Percentiles rank a stretch among this genome's conserved stretches.
Evolutionary conservation across 2,329 filamentous ascomycete genomes (phyloP).

Genomic region (Alternaria dauci): DNA sequence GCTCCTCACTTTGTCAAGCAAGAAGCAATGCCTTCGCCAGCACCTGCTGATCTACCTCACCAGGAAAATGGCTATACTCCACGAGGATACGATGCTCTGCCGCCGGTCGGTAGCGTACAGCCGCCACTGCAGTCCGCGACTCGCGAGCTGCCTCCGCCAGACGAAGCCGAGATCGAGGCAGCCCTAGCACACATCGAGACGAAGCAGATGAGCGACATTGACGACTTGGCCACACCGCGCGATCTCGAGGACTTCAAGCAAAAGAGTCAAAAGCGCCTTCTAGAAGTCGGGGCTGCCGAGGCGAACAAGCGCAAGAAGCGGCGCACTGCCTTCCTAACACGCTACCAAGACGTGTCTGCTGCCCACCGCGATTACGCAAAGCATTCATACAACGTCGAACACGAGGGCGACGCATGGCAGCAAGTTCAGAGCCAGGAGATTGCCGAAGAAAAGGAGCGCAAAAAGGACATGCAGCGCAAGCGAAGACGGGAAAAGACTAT

Average conservation of each 20-base stretch:
- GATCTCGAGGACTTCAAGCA: slow-evolving; percentile 64
- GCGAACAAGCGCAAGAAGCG: slow-evolving; percentile 71
- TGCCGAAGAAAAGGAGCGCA: slow-evolving; percentile 95
- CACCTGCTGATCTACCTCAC: slow-evolving; percentile 34
- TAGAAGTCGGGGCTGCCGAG: slow-evolving; percentile 72
- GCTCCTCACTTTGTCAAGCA: slow-evolving; percentile 47
- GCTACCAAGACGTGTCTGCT: slow-evolving; percentile 67
- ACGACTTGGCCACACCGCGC: slow-evolving; percentile 60
- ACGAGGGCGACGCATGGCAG: slow-evolving; percentile 81
- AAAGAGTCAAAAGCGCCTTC: slow-evolving; percentile 70
- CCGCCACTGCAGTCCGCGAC: slow-evolving; percentile 27
- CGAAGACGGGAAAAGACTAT: slow-evolving; percentile 93
- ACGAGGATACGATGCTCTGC: slow-evolving; percentile 36
- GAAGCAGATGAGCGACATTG: slow-evolving; percentile 65
- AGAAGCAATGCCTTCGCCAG: slow-evolving; percentile 43
- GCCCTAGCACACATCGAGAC: slow-evolving; percentile 68
- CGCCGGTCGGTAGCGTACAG: slow-evolving; percentile 29
- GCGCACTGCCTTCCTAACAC: slow-evolving; percentile 64
- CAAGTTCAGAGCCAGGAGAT: slow-evolving; percentile 91
- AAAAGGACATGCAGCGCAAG: slow-evolving; percentile 99
- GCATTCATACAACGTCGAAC: slow-evolving; percentile 76
- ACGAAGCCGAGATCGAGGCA: slow-evolving; percentile 74
- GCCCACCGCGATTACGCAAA: slow-evolving; percentile 75
- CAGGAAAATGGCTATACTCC: slow-evolving; percentile 29
- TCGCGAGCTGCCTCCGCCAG: slow-evolving; percentile 42